Conservation (phyloP, 345 rosid genomes). For the Schrenkiella parvula region DNA sequence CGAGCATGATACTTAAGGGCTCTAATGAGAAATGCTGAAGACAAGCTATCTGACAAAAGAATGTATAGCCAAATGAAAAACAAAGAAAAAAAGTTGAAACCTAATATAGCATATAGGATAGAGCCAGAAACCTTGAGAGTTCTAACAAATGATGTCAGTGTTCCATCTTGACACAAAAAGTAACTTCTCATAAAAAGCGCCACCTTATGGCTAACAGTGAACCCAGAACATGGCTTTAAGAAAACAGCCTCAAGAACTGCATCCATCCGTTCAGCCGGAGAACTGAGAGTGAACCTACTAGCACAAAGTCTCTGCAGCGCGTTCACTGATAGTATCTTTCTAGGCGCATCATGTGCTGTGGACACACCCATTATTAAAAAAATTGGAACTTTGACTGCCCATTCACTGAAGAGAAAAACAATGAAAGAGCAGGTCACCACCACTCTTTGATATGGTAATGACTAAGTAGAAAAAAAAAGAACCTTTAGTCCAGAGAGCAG, state of each 20-base stretch:
- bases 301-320: slow-evolving; percentile 63
- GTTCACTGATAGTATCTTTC: slow-evolving; percentile 54
- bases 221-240: slow-evolving; percentile 69
- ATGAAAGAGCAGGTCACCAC: slow-evolving; percentile 7
- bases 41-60: slow-evolving; percentile 73
- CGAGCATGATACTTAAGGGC: slow-evolving; percentile 62
- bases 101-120: slow-evolving; percentile 2
- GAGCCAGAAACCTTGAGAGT: slow-evolving; percentile 68
- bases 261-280: slow-evolving; percentile 83
- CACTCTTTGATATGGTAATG: not conserved
- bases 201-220: slow-evolving; percentile 66
- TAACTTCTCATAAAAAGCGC: slow-evolving; percentile 72
- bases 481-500: not conserved
- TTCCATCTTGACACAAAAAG: slow-evolving; percentile 81
- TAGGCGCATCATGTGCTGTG: slow-evolving; percentile 71
- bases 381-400: slow-evolving; percentile 79
- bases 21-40: slow-evolving; percentile 73
- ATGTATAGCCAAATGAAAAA: slow-evolving; percentile 8
- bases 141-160: slow-evolving; percentile 76
- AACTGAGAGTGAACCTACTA: slow-evolving; percentile 64
- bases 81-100: slow-evolving; percentile 7
- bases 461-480: not conserved
- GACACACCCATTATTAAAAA: slow-evolving; percentile 81
- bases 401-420: slow-evolving; percentile 53
- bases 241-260: slow-evolving; percentile 75